Evolutionary conservation across 306 rosid species (phyloP).

Genomic region (Vachellia collinsii): DNA sequence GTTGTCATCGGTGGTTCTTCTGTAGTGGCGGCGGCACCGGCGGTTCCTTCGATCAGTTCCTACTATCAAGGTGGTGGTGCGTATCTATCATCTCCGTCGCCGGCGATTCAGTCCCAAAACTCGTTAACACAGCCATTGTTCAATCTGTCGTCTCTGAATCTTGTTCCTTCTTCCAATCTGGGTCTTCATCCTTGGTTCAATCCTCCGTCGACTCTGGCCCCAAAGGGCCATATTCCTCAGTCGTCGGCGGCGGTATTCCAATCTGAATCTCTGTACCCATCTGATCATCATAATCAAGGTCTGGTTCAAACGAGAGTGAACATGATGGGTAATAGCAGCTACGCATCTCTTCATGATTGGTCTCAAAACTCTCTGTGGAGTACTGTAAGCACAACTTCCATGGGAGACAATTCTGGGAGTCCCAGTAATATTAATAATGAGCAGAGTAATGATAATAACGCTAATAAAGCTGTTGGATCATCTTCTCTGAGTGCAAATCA

Average conservation of each 20-base stretch:
- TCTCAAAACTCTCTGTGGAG: slow-evolving; percentile 51
- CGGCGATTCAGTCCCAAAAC: slow-evolving; percentile 40
- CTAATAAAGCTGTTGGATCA: slow-evolving; percentile 12
- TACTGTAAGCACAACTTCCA: slow-evolving; percentile 41
- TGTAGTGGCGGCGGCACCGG: not conserved
- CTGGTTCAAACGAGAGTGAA: slow-evolving; percentile 30
- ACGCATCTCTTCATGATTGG: slow-evolving; percentile 42
- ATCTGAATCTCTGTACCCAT: slow-evolving; percentile 18
- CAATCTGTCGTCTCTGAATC: slow-evolving; percentile 19
- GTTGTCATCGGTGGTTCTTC: not conserved
- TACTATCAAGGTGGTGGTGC: slow-evolving; percentile 45
- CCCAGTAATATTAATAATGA: not conserved
- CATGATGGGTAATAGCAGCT: not conserved
- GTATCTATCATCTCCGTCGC: slow-evolving; percentile 47
- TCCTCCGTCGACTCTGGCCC: slow-evolving; percentile 29
- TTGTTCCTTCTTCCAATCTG: slow-evolving; percentile 43
- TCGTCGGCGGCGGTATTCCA: slow-evolving; percentile 18
- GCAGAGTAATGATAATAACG: slow-evolving; percentile 1
- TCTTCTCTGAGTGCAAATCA: slow-evolving; percentile 42
- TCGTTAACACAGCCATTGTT: slow-evolving; percentile 23
- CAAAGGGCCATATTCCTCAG: slow-evolving; percentile 38
- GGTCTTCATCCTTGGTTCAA: slow-evolving; percentile 51
- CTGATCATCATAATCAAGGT: slow-evolving; percentile 16
- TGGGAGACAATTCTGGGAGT: slow-evolving; percentile 7
- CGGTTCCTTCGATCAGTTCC: not conserved